Evolutionary conservation across 1,284 basidiomycete genomes (phyloP).

Genomic region (Cryptococcus sp.): DNA sequence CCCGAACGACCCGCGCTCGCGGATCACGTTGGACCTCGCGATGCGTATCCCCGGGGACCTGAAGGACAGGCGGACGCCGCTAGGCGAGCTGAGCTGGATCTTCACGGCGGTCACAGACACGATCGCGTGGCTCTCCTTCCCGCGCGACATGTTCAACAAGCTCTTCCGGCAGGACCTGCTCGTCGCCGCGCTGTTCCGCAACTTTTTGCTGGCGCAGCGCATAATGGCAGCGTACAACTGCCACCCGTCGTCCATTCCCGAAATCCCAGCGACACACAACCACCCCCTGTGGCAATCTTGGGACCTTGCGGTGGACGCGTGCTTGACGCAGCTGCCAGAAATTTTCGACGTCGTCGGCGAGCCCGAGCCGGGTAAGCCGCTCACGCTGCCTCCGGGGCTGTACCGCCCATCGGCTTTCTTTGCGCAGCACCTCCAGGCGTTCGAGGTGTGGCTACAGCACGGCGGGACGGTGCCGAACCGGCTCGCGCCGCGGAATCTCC

Average conservation of each 20-base stretch:
- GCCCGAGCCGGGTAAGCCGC: conserved; percentile 43
- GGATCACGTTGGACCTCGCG: conserved; percentile 81
- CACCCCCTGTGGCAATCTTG: conserved; percentile 95
- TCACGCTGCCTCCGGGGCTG: conserved; percentile 43
- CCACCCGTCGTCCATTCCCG: conserved; percentile 89
- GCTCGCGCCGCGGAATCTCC: conserved; percentile 51
- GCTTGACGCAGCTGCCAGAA: conserved; percentile 84
- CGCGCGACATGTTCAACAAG: conserved; percentile 86
- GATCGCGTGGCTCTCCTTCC: conserved; percentile 97
- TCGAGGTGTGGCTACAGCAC: conserved; percentile 95
- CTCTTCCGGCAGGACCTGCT: conserved; percentile 94
- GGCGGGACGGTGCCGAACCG: conserved; percentile 57
- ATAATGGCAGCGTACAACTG: conserved; percentile 99
- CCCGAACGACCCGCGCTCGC: conserved; percentile 43
- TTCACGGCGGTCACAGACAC: conserved; percentile 99
- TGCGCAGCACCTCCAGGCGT: conserved; percentile 92
- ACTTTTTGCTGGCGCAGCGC: conserved; percentile 92
- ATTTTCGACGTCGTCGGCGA: conserved; percentile 63
- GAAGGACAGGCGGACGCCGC: conserved; percentile 90
- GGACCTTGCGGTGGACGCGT: conserved; percentile 97
- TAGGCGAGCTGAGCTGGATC: conserved; percentile 99
- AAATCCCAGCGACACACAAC: conserved; percentile 87
- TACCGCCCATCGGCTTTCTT: conserved; percentile 94
- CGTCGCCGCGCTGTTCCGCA: conserved; percentile 93
- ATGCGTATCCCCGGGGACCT: conserved; percentile 93